These are phyloP conservation scores for Xylaria sp. DNA, from an alignment of 2,329 filamentous ascomycete genomes.

Conservation along the genomic window DNA sequence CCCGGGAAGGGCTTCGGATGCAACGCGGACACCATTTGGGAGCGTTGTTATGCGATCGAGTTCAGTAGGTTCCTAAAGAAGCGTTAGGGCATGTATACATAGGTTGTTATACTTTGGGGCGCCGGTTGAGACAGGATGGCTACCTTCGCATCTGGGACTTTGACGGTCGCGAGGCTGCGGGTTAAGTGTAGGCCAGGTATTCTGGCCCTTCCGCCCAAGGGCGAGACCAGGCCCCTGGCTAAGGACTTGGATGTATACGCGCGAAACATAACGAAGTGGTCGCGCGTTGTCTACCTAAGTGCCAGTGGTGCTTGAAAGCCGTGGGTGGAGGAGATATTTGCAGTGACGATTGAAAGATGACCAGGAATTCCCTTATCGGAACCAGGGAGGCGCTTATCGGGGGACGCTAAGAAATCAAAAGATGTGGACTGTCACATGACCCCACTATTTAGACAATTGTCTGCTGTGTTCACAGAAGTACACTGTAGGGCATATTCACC, in stretches of 20 bases:
- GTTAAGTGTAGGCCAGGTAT: constrained; percentile 34
- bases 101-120: not conserved
- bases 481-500: not conserved
- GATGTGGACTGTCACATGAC: constrained; percentile 4
- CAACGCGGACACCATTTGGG: constrained; percentile 91
- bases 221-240: constrained; percentile 43
- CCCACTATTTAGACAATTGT: not conserved
- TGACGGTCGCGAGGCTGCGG: constrained; percentile 44
- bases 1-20: constrained; percentile 92
- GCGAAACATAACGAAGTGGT: constrained; percentile 45
- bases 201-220: constrained; percentile 35
- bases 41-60: constrained; percentile 89
- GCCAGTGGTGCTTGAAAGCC: constrained; percentile 28
- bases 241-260: constrained; percentile 42
- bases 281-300: constrained; percentile 22
- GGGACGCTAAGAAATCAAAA: constrained; percentile 10
- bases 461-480: not conserved
- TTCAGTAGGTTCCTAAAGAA: constrained; percentile 78
- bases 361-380: constrained; percentile 30
- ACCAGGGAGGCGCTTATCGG: constrained; percentile 30
- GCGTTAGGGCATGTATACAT: constrained; percentile 16
- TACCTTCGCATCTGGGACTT: constrained; percentile 45
- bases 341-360: constrained; percentile 37
- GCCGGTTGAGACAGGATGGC: not conserved
- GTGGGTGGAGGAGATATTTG: constrained; percentile 36